Base-by-base conservation (phyloP, 768 basidiomycete genomes). In the Hirschioporus abietinus region DNA sequence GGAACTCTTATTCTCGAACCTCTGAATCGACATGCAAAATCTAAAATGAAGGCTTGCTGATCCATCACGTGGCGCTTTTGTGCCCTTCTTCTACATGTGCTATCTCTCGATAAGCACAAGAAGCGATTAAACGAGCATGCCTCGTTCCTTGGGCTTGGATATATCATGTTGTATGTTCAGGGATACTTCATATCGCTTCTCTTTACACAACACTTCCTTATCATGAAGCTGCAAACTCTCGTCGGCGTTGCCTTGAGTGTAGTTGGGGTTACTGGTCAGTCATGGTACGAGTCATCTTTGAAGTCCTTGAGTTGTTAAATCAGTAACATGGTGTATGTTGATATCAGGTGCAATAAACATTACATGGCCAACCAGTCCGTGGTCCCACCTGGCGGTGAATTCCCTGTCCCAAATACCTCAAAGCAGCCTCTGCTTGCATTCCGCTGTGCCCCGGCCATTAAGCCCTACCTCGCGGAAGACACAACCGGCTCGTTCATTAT, bases 391-490 rank as follows among this genome's bases (percentile, higher is more conserved):
- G 86, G 85, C 36, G 84, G 85, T 34, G 77, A 80, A 68, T 86
- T 86, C 67, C 79, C 78, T 1, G 64, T 76, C 3, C 80, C 83
- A 7, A 72, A 72, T 9, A 68, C 71, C 0, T 81, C 80, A 1
- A 68, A 76, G 0, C 73, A 71, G 0, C 76, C 86, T n/a, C 79
- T 86, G 57, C 79, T 88, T 26, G 83, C 86, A 8, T 74, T 89
- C 52, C 84, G 85, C 10, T 88, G 88, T 67, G 80, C 81, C 9
- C 86, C 85, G 30, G 83, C 84, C 1, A 81, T 88, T 25, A 79
- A 82, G 7, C 88, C 88, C 1, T 89, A 87, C 72, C 80, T 88
- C 25, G 80, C 82, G 18, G 85, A 84, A 69, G 87, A 88, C 68
- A 78, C 79, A 2, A 76, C 79, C 1, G 77, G 80, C 17, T 78